Evolutionary conservation across 2,329 filamentous ascomycete species (phyloP), one percentile per base, ranked within the genome.

Genomic region (Eurotiales sp.): DNA sequence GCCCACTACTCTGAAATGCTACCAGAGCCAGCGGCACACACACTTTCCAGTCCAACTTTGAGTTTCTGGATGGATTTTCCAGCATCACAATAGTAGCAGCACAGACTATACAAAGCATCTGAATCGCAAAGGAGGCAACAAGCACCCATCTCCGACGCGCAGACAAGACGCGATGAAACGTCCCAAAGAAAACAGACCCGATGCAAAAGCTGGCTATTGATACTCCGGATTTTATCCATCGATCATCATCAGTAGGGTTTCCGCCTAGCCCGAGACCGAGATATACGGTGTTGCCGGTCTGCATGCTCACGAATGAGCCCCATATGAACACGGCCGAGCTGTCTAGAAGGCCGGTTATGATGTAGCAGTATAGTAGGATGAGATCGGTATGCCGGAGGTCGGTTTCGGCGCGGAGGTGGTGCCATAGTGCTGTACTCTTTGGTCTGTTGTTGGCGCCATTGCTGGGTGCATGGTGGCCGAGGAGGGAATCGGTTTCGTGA

Each of bases 331-430:
- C 86, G 2, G 86, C 83, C 2, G 86, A 83, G 68, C 85, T 88
- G 69, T 92, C 88, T 7, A 90, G 77, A 10, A 92, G 73, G 3
- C 88, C 88, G 0, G 88, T 91, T 63, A 90, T 85, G 56, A 88
- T 71, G 65, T 90, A 91, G 69, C 86, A 89, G 23, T 82, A 72
- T 3, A 92, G 72, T 34, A 92, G 75, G 17, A 89, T 72, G 1
- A 87, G 56, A 61, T 92, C 87, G 12, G 83, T 81, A 77, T 83
- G 79, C 40, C 79, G 75, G 23, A 83, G 81, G 53, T 73, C 76
- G 50, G 89, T 73, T 50, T 86, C 75, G n/a, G 45, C 27, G 21
- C 34, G 46, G 45, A 63, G 53, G 36, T 62, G 48, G 11, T 49
- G 22, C 11, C 7, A 23, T n/a, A 51, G 19, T 14, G 8, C 17